Base-by-base conservation (phyloP, 768 basidiomycete species). In the Kwoniella botswanensis region DNA sequence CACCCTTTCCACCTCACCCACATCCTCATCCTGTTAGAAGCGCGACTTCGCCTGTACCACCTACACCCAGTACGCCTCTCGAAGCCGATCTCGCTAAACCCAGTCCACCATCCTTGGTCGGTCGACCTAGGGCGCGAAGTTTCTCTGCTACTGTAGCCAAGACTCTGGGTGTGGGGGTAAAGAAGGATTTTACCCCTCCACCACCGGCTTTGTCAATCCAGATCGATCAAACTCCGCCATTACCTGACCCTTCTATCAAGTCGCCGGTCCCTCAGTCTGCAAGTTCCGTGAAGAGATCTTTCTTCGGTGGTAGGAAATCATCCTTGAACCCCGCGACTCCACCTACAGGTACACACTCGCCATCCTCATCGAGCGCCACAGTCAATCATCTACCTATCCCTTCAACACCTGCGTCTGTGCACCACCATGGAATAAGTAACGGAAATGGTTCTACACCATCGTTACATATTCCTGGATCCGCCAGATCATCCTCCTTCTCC, bases 1-100 rank as follows among this genome's bases (percentile, higher is more conserved):
- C 70, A n/a, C 63, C 63, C 5, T 62, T 71, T 44, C 63, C 60
- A 0, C 56, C 70, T 54, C 68, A 6, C 90, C 63, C 63, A 12
- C 63, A 50, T 52, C 68, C 68, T 24, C 68, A 70, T 11, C 75
- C 75, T 7, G 61, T 53, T 12, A 54, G 77, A 7, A 79, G 72
- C 50, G 70, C 67, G 11, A 78, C 77, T 3, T 65, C 65, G 9
- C 77, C 77, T 2, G 35, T 72, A 13, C 56, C 74, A 22, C 54
- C 63, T 21, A 54, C 50, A 46, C 63, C 63, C 11, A 22, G 15
- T n/a, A 67, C 57, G 18, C 57, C 42, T 1, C 43, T 59, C 21
- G 43, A 7, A 21, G 18, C 44, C 9, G 52, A 68, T 17, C 15
- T 63, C 46, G 52, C 53, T 50, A 65, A 55, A 56, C 72, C 69